Evolutionary conservation across 2,329 filamentous ascomycete genomes (phyloP), one percentile per base, ranked within the genome.

Genomic region (Colletotrichum scovillei): DNA sequence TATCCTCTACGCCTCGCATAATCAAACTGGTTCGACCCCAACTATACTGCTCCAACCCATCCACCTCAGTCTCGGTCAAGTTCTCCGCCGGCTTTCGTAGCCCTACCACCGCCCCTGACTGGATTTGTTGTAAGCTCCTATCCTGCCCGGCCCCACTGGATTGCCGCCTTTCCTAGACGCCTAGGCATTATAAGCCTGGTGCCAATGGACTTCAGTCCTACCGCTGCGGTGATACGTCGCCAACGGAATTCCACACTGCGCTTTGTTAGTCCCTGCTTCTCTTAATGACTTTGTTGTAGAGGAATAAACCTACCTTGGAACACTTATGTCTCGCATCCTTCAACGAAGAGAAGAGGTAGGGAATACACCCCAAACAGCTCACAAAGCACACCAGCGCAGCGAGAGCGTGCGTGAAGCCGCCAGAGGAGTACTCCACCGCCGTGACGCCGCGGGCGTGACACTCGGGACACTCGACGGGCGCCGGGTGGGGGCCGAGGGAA

Each of bases 221-320:
- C 77, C 77, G 30, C 76, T 78, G 8, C 77, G 76, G 46, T 78
- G 77, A 56, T 77, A 78, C n/a, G 75, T 75, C 5, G 77, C 77
- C 14, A 78, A 75, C 28, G 75, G 72, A n/a, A 76, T 73, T 2
- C 75, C 74, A 42, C 77, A 78, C 76, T 78, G n/a, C n/a, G n/a
- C n/a, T n/a, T n/a, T n/a, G n/a, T n/a, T n/a, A n/a, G n/a, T n/a
- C n/a, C n/a, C n/a, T n/a, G n/a, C n/a, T n/a, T n/a, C n/a, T n/a
- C n/a, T n/a, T n/a, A n/a, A n/a, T n/a, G n/a, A n/a, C n/a, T n/a
- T n/a, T n/a, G n/a, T n/a, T n/a, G n/a, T n/a, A n/a, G n/a, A n/a
- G n/a, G n/a, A n/a, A n/a, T n/a, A n/a, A n/a, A 72, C 72, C 19
- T 71, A 77, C 76, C 63, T 72, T 74, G 22, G 65, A 56, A 62